Conservation (phyloP, 1,284 basidiomycete genomes). For the Sporisorium scitamineum region DNA sequence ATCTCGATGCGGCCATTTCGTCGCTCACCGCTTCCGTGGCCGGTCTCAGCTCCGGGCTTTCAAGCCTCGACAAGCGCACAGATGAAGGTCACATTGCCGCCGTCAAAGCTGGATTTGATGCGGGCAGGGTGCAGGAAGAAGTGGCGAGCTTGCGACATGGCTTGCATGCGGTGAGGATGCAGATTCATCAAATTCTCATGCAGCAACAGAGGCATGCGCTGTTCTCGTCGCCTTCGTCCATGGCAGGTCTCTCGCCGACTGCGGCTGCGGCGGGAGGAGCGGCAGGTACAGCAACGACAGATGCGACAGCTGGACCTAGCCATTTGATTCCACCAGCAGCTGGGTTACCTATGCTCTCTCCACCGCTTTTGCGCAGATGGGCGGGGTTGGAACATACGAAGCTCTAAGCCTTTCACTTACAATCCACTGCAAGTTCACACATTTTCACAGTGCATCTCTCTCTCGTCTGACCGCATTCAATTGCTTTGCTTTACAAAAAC, state of each 20-base stretch:
- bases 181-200: conserved; percentile 54
- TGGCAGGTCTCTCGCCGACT: not conserved
- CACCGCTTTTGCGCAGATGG: conserved; percentile 41
- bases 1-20: conserved; percentile 29
- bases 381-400: conserved; percentile 49
- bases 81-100: conserved; percentile 51
- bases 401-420: conserved; percentile 18
- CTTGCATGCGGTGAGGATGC: conserved; percentile 53
- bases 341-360: conserved; percentile 27
- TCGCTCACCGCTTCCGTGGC: conserved; percentile 26
- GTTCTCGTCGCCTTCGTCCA: conserved; percentile 12
- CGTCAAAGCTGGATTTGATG: conserved; percentile 48
- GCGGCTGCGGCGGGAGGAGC: not conserved
- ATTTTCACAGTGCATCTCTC: not conserved
- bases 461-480: not conserved
- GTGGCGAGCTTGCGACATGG: conserved; percentile 49
- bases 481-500: conserved; percentile 33
- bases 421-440: too few species aligned
- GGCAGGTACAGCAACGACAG: not conserved
- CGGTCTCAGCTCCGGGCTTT: conserved; percentile 21
- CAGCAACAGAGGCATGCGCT: conserved; percentile 44
- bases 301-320: not conserved
- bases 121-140: conserved; percentile 51
- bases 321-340: not conserved
- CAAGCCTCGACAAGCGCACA: conserved; percentile 36